Evolutionary conservation across 768 basidiomycete species (phyloP), one percentile per base, ranked within the genome.

Genomic region (Daedalea quercina): DNA sequence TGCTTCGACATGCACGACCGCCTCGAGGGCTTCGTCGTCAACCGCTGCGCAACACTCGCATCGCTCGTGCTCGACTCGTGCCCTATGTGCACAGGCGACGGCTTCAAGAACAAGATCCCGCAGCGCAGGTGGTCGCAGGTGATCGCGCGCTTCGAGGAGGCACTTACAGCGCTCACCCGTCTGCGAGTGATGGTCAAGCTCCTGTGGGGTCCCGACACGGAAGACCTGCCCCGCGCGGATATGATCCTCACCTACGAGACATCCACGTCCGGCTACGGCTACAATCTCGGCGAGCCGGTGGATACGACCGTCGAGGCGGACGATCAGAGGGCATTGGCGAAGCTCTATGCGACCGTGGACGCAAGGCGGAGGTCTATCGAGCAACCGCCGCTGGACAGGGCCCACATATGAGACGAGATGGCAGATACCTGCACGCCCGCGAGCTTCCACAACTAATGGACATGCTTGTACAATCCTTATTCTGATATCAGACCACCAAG

Each of bases 41-140:
- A 40, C 7, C 59, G 57, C 51, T 40, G 50, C 13, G 35, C 31
- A n/a, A 56, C 57, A 1, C 54, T 60, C 20, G 25, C 34, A 3
- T 22, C 44, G 17, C 54, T 60, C 47, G 41, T 46, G 7, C 54
- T 60, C 22, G 59, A 60, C 52, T 57, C 59, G 9, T 60, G 59
- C 47, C 52, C 59, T 3, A 60, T 60, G 54, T 41, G 51, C 31
- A 33, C 54, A 35, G 48, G 33, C 9, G 34, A 34, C 1, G 22
- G 7, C 20, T 23, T 20, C 22, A 8, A 8, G 17, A 31, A 34
- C 13, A 50, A 34, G 8, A 25, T 12, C 6, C 54, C 59, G 7
- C 37, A 23, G 17, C 52, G 57, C 12, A 20, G 49, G 15, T 60
- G 59, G 59, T 48, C 49, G n/a, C 26, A 31, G 17, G 53, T 57